Conservation (phyloP, 257 asterid genomes). For the Verbascum thapsus region DNA sequence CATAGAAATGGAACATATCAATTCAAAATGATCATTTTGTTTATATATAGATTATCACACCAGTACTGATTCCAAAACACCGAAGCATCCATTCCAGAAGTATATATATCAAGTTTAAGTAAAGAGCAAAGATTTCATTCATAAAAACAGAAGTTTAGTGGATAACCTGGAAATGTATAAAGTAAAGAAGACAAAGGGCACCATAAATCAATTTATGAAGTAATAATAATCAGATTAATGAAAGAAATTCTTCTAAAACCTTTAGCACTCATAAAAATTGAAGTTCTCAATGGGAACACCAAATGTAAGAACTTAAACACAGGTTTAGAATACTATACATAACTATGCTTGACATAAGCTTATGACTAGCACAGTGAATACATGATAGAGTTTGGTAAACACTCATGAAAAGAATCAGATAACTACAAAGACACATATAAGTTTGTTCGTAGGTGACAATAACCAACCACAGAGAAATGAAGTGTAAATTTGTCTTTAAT, state of each 20-base stretch:
- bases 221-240: not conserved
- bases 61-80: not conserved
- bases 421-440: not conserved
- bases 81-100: conserved; percentile 11
- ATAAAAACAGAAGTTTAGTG: not conserved
- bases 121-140: not conserved
- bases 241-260: not conserved
- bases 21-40: conserved; percentile 25
- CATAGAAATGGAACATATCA: conserved; percentile 31
- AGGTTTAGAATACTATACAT: not conserved
- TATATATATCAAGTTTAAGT: not conserved
- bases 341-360: not conserved
- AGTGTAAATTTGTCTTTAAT: conserved; percentile 19
- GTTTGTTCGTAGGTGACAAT: no score
- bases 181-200: conserved; percentile 3
- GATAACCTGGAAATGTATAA: conserved; percentile 9
- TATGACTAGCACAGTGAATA: not conserved
- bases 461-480: not conserved
- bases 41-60: conserved; percentile 3
- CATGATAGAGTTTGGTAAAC: not conserved
- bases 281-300: not conserved
- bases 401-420: not conserved
- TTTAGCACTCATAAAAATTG: not conserved
- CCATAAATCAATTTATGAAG: not conserved
- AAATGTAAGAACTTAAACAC: not conserved